Evolutionary conservation across 1,284 basidiomycete species (phyloP).

Genomic region (Meira miltonrushii): DNA sequence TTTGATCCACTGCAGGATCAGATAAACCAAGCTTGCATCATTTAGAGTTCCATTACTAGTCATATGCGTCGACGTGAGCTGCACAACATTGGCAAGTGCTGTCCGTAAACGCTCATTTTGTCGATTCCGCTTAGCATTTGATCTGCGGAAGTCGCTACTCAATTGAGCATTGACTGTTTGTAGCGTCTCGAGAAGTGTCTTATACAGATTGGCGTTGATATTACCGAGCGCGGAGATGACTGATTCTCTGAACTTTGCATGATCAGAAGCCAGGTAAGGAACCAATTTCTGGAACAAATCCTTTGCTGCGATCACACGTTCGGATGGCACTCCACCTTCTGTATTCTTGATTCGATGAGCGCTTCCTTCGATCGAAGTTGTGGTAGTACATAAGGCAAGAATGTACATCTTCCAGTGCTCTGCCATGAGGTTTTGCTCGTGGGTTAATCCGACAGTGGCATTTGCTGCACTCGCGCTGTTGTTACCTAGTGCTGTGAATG

Average conservation of each 20-base stretch:
- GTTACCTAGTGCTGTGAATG: not conserved
- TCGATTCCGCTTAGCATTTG: slow-evolving; percentile 57
- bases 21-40: slow-evolving; percentile 56
- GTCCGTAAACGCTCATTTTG: slow-evolving; percentile 78
- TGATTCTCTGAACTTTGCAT: slow-evolving; percentile 73
- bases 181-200: slow-evolving; percentile 76
- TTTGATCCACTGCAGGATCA: slow-evolving; percentile 78
- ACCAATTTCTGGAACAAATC: slow-evolving; percentile 75
- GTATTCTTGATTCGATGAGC: slow-evolving; percentile 54
- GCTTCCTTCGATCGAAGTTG: slow-evolving; percentile 60
- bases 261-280: slow-evolving; percentile 79
- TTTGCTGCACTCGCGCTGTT: not conserved
- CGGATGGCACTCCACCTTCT: slow-evolving; percentile 39
- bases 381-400: slow-evolving; percentile 71
- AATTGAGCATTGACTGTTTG: slow-evolving; percentile 74
- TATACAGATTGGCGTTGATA: slow-evolving; percentile 71
- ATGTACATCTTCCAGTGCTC: slow-evolving; percentile 86
- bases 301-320: slow-evolving; percentile 70
- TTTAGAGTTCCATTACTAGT: slow-evolving; percentile 55
- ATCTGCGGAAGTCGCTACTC: slow-evolving; percentile 63
- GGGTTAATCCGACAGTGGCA: slow-evolving; percentile 20
- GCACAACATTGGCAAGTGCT: slow-evolving; percentile 83
- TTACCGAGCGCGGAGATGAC: slow-evolving; percentile 82
- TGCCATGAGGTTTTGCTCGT: slow-evolving; percentile 65
- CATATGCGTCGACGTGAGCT: slow-evolving; percentile 72